Evolutionary conservation across 73 alveolate genomes (phyloP), one percentile per base, ranked within the genome.

Genomic region (Paramecium sonneborni): DNA sequence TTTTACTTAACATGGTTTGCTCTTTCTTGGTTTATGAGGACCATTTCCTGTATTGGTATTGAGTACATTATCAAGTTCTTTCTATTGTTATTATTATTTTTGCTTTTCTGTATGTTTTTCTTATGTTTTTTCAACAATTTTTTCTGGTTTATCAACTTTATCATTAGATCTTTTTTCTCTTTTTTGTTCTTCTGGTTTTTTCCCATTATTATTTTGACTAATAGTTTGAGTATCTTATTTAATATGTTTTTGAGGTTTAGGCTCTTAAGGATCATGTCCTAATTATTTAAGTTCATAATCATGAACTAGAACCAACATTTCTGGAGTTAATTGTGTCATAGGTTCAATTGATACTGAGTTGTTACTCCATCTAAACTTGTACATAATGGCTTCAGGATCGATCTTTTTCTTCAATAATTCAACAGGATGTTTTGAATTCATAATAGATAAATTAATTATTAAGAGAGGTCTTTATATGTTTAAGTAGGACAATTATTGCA

Each of bases 381-480:
- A 74, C 87, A 74, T 74, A 32, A 74, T 74, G 67, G 87, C 39
- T n/a, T 74, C 87, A 74, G 56, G 35, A 35, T 35, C 32, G 87
- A 74, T 32, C 57, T 74, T 74, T 43, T 74, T 74, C 58, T 74
- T 74, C 62, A 74, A 21, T 35, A 74, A 32, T 35, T 74, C 57
- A 32, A 74, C 62, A 35, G 87, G 87, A 74, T 28, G 39, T 43
- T 74, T 74, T 35, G 48, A n/a, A 52, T 52, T 52, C 68, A 52
- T 52, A 52, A 52, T 52, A 52, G 68, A 18, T 52, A 52, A 52
- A 18, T 52, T 52, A 52, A 52, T 52, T 52, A 52, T 52, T 52
- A 52, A 0, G 68, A 52, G 68, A 52, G 68, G 30, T n/a, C 68
- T 52, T 15, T 52, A 52, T 52, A 52, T 52, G 68, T 52, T 18